Percentiles rank a stretch among this genome's conserved stretches.
Evolutionary conservation across 768 basidiomycete genomes (phyloP).

Genomic region (Boletellus sp.): DNA sequence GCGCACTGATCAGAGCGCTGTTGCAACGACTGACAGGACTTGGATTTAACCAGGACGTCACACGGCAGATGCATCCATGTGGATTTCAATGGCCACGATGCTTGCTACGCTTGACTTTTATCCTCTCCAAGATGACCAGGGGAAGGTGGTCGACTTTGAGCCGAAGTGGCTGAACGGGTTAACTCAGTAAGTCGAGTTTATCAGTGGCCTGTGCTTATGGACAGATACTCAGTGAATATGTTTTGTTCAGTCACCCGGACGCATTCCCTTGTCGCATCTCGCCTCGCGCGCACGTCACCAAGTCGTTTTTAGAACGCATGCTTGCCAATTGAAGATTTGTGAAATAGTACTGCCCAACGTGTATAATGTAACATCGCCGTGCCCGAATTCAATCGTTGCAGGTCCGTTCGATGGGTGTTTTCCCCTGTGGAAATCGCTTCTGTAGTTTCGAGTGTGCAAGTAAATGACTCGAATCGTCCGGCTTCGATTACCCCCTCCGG

Average conservation of each 20-base stretch:
- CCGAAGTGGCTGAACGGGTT: slow-evolving; percentile 6
- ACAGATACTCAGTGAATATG: too few relatives aligned
- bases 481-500: too few relatives aligned
- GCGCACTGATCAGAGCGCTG: neutral
- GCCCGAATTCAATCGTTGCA: too few relatives aligned
- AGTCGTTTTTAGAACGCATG: neutral
- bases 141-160: neutral
- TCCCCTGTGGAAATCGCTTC: too few relatives aligned
- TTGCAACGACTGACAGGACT: neutral
- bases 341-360: neutral
- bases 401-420: too few relatives aligned
- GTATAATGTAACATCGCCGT: too few relatives aligned
- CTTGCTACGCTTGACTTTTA: slow-evolving; percentile 11
- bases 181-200: slow-evolving; percentile 2
- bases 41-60: neutral
- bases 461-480: too few relatives aligned
- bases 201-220: neutral
- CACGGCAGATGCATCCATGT: slow-evolving; percentile 5
- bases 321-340: neutral
- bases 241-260: slow-evolving; percentile 4
- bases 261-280: slow-evolving; percentile 9
- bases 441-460: too few relatives aligned
- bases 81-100: slow-evolving; percentile 9
- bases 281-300: slow-evolving; percentile 3
- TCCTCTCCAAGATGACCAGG: neutral